phyloP scores from a whole-genome alignment of 2,329 filamentous ascomycete species.

The Emergomyces orientalis region DNA sequence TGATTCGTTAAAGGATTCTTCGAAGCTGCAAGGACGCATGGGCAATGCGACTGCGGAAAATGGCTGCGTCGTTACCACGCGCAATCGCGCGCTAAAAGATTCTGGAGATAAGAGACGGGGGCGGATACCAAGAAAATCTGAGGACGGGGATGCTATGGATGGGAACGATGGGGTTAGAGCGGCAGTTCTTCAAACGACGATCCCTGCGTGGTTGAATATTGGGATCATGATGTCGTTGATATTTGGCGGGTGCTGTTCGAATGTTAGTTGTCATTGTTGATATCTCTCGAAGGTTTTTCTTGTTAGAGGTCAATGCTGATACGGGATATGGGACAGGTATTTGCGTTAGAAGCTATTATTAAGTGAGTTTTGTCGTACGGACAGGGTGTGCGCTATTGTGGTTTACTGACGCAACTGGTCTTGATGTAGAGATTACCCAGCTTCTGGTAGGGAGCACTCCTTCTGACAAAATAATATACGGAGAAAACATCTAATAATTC shows the following conservation, averaged over 20 bases:
- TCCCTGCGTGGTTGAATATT: constrained; percentile 55
- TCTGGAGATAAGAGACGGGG: background rate
- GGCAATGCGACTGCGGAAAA: background rate
- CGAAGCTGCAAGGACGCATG: background rate
- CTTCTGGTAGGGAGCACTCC: constrained; percentile 54
- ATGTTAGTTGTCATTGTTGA: constrained; percentile 51
- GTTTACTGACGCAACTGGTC: constrained; percentile 18
- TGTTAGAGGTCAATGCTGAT: constrained; percentile 1
- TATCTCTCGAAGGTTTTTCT: background rate
- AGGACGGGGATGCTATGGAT: background rate
- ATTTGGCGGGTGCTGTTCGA: constrained; percentile 91
- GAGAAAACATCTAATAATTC: constrained; percentile 6
- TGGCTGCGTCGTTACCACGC: background rate
- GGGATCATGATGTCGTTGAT: constrained; percentile 70
- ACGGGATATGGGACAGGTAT: constrained; percentile 53
- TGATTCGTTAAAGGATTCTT: background rate
- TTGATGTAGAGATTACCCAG: constrained; percentile 60
- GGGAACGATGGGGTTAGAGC: constrained; percentile 17
- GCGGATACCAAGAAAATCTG: background rate
- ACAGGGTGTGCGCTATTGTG: background rate
- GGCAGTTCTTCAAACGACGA: constrained; percentile 25
- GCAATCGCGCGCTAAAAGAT: background rate
- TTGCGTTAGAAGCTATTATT: constrained; percentile 87
- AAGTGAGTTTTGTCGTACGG: constrained; percentile 53
- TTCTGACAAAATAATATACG: background rate